Evolutionary conservation across 2,329 filamentous ascomycete genomes (phyloP), one percentile per base, ranked within the genome.

Genomic region (Fusarium setosum): DNA sequence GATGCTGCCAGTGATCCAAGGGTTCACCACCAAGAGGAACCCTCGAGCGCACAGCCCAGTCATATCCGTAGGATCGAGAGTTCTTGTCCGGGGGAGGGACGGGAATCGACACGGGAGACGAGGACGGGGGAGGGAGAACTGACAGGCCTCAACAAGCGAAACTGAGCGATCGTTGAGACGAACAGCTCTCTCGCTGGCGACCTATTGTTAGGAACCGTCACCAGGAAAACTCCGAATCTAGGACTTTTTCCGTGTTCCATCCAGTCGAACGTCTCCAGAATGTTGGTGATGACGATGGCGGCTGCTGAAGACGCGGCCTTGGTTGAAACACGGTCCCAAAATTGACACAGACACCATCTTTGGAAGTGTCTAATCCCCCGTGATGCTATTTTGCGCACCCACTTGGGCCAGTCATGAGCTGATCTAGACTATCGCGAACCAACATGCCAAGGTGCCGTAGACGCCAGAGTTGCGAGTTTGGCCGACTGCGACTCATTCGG

Each of bases 321-420:
- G 32, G 42, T 62, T 72, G 69, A 71, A 72, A 72, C 69, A 49
- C 4, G 21, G 26, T 32, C 29, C 54, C 20, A 45, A 34, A 40
- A 37, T 38, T 48, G 23, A 34, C 32, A 53, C 34, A n/a, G 18
- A 47, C 41, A 62, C 57, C 50, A 38, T 62, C 57, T 59, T 51
- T 15, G 11, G 2, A 6, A 6, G 49, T 44, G 17, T 17, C 31
- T 26, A 34, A 37, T 24, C 13, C 17, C 44, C 23, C 24, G 40
- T 29, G 51, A 31, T 51, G 23, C 40, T 35, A 35, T 35, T 47
- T 26, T 38, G 35, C 50, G 38, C 40, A 47, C 51, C 51, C 38
- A 47, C 42, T 4, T 11, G 9, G 9, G 11, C 9, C 20, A 17
- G 9, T 18, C 31, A 47, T 55, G 40, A 34, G 41, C 41, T 12